Base-by-base conservation (phyloP, 352 stramenopile species). In the Albugo laibachii region DNA sequence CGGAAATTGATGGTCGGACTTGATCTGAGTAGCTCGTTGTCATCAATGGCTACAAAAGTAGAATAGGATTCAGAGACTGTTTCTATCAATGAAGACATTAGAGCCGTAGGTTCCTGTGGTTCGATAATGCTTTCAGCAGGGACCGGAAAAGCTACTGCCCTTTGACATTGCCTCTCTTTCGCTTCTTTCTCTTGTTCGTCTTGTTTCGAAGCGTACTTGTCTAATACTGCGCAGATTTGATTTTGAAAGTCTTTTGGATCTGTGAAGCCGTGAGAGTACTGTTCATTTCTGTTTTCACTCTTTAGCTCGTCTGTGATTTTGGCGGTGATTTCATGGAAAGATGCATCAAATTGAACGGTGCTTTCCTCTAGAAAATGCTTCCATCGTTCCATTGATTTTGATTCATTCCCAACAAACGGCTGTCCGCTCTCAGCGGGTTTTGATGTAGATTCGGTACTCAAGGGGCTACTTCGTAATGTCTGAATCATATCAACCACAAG, bases 221-320 rank as follows among this genome's bases (percentile, higher is more conserved):
- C 62, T 0, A 71, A 14, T 16, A 71, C 59, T 50, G 65, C 46
- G 0, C 49, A 43, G 43, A 71, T 67, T 13, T 45, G 50, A 6
- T 53, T 51, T 34, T 65, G 51, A 24, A 79, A 66, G n/a, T 62
- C 57, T 40, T 81, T 69, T 1, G 57, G 67, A 5, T 55, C 66
- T n/a, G 63, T 58, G 46, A 85, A 85, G 3, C 69, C 69, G 1
- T 58, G 57, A 18, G 73, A 74, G 44, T 85, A 85, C 13, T 62
- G 52, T 0, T 18, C 19, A 20, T 56, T 60, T 21, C 54, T 58
- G 45, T 72, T 45, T 36, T 75, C 48, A 27, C 66, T 61, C 43
- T 64, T 51, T 38, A 85, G 42, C 36, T 81, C 64, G 11, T 54
- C 48, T 2, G 58, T 53, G 48, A 87, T 87, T 14, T 51, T 41